phyloP scores from a whole-genome alignment of 1,284 basidiomycete species.

The Albatrellus sp. region DNA sequence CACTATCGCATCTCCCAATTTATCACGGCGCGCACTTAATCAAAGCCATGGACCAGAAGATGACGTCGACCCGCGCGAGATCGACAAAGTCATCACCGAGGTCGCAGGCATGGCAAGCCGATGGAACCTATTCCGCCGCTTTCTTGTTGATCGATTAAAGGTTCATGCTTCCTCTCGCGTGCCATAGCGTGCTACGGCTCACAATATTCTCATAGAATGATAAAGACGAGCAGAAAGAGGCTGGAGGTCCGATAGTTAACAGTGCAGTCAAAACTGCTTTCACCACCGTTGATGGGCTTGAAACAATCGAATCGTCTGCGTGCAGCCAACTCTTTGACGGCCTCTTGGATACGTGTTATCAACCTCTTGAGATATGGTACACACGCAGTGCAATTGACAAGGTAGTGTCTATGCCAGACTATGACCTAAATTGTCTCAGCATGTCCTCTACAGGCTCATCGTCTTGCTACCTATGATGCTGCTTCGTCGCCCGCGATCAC shows the following conservation, averaged over 20 bases:
- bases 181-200: not conserved
- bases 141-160: conserved; percentile 63
- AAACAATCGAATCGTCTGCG: conserved; percentile 35
- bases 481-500: conserved; percentile 51
- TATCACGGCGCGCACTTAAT: conserved; percentile 25
- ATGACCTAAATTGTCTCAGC: conserved; percentile 3
- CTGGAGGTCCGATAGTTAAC: not conserved
- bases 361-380: conserved; percentile 90
- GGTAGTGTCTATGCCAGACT: conserved; percentile 25
- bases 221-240: not conserved
- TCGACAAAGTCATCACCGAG: conserved; percentile 83
- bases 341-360: conserved; percentile 66
- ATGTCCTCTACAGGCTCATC: conserved; percentile 44
- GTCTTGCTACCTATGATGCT: conserved; percentile 53
- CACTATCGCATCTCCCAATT: conserved; percentile 17
- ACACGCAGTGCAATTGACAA: conserved; percentile 81
- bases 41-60: conserved; percentile 36
- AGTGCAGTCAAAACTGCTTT: not conserved
- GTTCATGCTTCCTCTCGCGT: conserved; percentile 20
- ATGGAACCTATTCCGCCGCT: conserved; percentile 87
- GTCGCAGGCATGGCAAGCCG: conserved; percentile 80
- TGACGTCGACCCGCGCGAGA: conserved; percentile 76
- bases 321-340: conserved; percentile 56
- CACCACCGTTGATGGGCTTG: conserved; percentile 13
- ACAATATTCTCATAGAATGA: not conserved